Base-by-base conservation (phyloP, 805 yeast genomes). In the Kuraishia piskuri region DNA sequence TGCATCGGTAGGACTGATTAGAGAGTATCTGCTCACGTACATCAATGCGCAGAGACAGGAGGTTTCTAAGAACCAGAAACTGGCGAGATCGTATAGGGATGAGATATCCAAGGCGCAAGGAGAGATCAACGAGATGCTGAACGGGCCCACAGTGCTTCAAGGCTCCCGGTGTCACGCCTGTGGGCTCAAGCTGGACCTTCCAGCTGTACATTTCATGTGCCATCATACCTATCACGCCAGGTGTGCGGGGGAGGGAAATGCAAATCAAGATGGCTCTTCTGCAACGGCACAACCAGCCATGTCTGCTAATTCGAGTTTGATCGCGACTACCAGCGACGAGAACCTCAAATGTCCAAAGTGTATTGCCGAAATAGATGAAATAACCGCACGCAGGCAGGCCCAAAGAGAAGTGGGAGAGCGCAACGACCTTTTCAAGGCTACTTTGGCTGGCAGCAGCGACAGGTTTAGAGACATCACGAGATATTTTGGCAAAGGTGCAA, bases 401-500 rank as follows among this genome's bases (percentile, higher is more conserved):
- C 92, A 88, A 61, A 78, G 77, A 12, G 84, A 78, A 20, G 68
- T 82, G 5, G 81, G 84, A 14, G 83, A 82, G 14, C 74, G 89
- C 46, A 72, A 77, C 45, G 90, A 85, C 25, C 62, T 85, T 52
- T 85, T 94, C 61, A 72, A 79, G 52, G 72, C 76, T 36, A 75
- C 84, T 4, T 66, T 94, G 54, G 61, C 70, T 22, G 81, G 75
- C 46, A 68, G 76, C 45, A 76, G 68, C 3, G 88, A 86, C 59
- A 78, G 88, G 58, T 85, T 91, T 66, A 85, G 82, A 62, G 84
- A 84, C 2, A 78, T 92, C 52, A 78, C 86, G 55, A 95, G 89
- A 53, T 91, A 85, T 65, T 78, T 91, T 48, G 96, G 97, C 1
- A 79, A 90, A 54, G 99, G 99, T 1, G 92, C 86, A 0, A 78